Conservation (phyloP, 2,329 filamentous ascomycete species). For the Arachnopeziza araneosa region DNA sequence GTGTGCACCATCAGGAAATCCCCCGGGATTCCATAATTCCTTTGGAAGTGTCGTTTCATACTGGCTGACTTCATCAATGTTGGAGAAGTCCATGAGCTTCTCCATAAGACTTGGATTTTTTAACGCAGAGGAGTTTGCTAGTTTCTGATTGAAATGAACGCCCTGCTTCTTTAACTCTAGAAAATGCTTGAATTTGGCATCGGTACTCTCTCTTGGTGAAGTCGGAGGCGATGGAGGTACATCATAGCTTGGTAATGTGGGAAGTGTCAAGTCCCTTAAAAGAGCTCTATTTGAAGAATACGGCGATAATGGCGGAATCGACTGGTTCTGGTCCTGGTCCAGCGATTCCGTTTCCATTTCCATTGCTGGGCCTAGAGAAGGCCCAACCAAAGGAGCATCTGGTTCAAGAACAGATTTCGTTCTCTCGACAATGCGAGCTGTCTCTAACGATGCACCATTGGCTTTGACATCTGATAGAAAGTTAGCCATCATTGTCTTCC, state of each 20-base stretch:
- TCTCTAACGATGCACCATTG: not conserved
- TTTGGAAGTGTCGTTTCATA: constrained; percentile 57
- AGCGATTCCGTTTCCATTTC: constrained; percentile 5
- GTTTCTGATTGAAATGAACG: constrained; percentile 71
- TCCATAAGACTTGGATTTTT: constrained; percentile 68
- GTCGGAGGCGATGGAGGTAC: constrained; percentile 70
- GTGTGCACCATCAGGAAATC: constrained; percentile 51
- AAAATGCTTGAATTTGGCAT: constrained; percentile 67
- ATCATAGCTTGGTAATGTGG: constrained; percentile 63
- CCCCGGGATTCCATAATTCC: constrained; percentile 52
- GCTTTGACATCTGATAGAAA: not conserved
- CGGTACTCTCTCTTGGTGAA: constrained; percentile 47
- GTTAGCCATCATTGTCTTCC: not conserved
- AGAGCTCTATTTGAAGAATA: constrained; percentile 61
- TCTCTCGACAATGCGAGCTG: not conserved
- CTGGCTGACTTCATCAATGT: constrained; percentile 49
- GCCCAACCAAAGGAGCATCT: constrained; percentile 25
- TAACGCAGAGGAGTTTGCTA: constrained; percentile 61
- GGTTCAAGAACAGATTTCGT: constrained; percentile 3
- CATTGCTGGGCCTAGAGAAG: constrained; percentile 17
- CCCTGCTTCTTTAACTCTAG: constrained; percentile 71
- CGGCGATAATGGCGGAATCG: constrained; percentile 45
- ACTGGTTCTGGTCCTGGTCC: not conserved
- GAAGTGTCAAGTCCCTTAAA: constrained; percentile 68
- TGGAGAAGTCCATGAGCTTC: constrained; percentile 67